Conservation (phyloP, 495 filamentous ascomycete genomes). For the Aspergillus affinis region DNA sequence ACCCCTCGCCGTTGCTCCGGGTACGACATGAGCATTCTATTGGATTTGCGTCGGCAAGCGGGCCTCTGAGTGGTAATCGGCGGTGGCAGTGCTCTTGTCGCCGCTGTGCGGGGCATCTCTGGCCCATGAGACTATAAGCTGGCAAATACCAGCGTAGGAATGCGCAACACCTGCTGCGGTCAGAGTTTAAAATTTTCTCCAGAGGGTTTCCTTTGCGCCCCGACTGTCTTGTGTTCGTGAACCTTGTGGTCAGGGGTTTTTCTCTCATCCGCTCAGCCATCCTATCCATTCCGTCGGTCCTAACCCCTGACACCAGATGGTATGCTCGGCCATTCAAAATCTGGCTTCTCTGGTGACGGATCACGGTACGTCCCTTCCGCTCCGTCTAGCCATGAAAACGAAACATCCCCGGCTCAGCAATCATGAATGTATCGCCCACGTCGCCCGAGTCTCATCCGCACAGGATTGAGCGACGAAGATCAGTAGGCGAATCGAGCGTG, state of each 20-base stretch:
- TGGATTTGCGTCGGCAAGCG: background rate
- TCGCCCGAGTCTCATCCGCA: slow-evolving; percentile 8
- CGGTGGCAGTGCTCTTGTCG: slow-evolving; percentile 7
- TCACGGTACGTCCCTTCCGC: background rate
- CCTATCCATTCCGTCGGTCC: background rate
- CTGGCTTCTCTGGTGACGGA: background rate
- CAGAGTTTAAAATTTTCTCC: background rate
- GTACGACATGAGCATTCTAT: background rate
- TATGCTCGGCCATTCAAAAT: background rate
- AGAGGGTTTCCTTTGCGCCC: background rate
- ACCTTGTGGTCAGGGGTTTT: background rate
- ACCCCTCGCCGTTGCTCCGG: background rate
- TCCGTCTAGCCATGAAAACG: slow-evolving; percentile 12
- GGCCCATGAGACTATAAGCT: background rate
- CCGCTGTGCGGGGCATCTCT: slow-evolving; percentile 1
- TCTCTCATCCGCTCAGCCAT: background rate
- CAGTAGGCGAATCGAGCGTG: slow-evolving; percentile 3
- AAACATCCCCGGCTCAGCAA: background rate
- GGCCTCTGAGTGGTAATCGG: background rate
- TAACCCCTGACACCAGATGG: background rate
- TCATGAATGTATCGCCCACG: slow-evolving; percentile 15
- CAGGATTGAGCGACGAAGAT: slow-evolving; percentile 3
- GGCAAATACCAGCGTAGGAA: background rate
- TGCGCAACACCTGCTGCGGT: background rate
- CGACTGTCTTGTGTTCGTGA: too few species aligned